These are phyloP conservation scores for Sarocladiaceae sp. DNA, from an alignment of 2,329 filamentous ascomycete species.

Conservation along the genomic window DNA sequence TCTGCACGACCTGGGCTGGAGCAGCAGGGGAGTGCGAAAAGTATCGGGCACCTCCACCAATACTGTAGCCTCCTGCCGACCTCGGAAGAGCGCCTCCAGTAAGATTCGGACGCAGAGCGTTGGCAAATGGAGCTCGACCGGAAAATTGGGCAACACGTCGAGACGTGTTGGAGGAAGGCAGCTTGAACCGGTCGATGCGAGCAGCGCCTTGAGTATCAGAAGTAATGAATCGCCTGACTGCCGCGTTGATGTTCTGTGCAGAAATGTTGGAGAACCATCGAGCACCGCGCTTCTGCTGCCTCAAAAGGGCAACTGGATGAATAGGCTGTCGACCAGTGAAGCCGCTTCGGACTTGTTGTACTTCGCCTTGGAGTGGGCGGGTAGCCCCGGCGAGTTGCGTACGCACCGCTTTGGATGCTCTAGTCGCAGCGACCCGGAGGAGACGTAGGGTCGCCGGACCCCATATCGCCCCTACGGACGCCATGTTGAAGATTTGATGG, in stretches of 20 bases:
- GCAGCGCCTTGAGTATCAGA: slow-evolving; percentile 27
- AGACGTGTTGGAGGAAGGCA: slow-evolving; percentile 45
- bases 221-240: slow-evolving; percentile 49
- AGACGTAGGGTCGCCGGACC: slow-evolving; percentile 51
- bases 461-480: slow-evolving; percentile 53
- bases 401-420: slow-evolving; percentile 47
- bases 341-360: slow-evolving; percentile 40
- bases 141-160: slow-evolving; percentile 57
- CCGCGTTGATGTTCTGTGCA: slow-evolving; percentile 37
- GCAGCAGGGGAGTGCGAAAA: slow-evolving; percentile 85
- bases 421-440: slow-evolving; percentile 47
- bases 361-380: slow-evolving; percentile 39
- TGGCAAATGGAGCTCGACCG: slow-evolving; percentile 79
- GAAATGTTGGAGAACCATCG: slow-evolving; percentile 46
- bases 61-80: slow-evolving; percentile 82
- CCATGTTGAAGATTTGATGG: slow-evolving; percentile 38
- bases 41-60: slow-evolving; percentile 72
- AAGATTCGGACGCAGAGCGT: slow-evolving; percentile 83
- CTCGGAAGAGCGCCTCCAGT: slow-evolving; percentile 82
- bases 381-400: slow-evolving; percentile 42
- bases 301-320: slow-evolving; percentile 48
- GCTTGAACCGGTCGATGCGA: slow-evolving; percentile 43
- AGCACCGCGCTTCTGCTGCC: slow-evolving; percentile 37
- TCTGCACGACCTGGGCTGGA: slow-evolving; percentile 87
- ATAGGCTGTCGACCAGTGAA: slow-evolving; percentile 43